Evolutionary conservation across 2,329 filamentous ascomycete species (phyloP), one percentile per base, ranked within the genome.

Genomic region (Eutypella sp.): DNA sequence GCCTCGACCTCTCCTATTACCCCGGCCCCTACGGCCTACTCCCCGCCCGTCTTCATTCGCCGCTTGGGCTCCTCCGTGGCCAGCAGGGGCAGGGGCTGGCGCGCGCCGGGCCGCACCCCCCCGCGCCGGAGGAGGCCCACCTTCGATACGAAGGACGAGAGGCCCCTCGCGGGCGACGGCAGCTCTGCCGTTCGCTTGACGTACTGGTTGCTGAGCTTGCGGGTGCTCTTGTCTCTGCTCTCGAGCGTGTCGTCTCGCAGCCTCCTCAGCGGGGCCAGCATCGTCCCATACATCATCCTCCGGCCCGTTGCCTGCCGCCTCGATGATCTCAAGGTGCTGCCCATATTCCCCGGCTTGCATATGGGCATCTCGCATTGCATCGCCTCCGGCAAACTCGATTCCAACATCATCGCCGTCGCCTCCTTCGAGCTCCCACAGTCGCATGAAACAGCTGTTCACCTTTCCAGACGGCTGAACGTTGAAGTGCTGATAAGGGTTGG

Each of bases 401-500:
- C 70, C 75, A 40, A 76, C 71, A 41, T 77, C 73, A 42, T 71
- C 69, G 3, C 79, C 81, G 55, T 96, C 90, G 1, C 91, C 91
- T 39, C 79, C 82, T 64, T 95, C 89, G 20, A 95, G 70, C 59
- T 96, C 93, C 90, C 91, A 97, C 3, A 99, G 72, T 4, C 89
- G 82, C 75, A 87, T 86, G 59, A 85, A 95, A 62, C 93, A 99
- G 10, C 72, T 72, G 2, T 81, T 87, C 25, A 69, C 57, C 37
- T 67, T 66, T 1, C 73, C 75, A 36, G 60, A 61, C 15, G 78
- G 73, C 42, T 71, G 67, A 23, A 81, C 75, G 61, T 96, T 96
- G 71, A 91, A 99, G 65, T 99, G 93, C 45, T 76, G 70, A 61
- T 97, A 97, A 1, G 91, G 91, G 56, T 96, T 93, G 16, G 71